Conservation (phyloP, 768 basidiomycete genomes). For the Amylocystis lapponica region DNA sequence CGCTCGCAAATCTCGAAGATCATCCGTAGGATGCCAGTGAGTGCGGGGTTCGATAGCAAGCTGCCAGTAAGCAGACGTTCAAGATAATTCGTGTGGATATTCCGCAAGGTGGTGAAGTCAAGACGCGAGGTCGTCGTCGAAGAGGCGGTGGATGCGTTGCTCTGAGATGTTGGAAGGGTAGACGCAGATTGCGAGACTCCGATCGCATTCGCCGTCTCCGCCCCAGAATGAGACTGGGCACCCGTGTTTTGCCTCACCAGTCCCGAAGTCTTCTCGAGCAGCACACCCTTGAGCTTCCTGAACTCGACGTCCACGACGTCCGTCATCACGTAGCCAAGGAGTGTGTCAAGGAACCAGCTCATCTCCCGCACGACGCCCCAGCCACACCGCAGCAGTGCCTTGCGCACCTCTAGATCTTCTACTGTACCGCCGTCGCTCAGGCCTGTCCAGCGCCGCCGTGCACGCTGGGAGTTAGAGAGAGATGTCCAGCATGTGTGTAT, state of each 20-base stretch:
- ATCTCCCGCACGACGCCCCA: constrained; percentile 88
- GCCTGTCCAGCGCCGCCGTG: constrained; percentile 80
- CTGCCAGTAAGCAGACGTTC: constrained; percentile 76
- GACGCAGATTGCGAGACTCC: constrained; percentile 7
- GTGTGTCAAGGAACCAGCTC: constrained; percentile 86
- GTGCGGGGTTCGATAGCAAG: constrained; percentile 58
- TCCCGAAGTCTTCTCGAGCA: constrained; percentile 25
- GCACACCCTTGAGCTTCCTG: constrained; percentile 55
- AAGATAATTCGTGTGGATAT: constrained; percentile 77
- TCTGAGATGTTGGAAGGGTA: constrained; percentile 20
- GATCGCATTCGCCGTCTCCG: constrained; percentile 1
- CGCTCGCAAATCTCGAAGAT: constrained; percentile 82
- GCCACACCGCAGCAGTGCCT: constrained; percentile 63
- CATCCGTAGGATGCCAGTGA: constrained; percentile 58
- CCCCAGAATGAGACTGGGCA: constrained; percentile 7
- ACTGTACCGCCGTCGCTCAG: constrained; percentile 79
- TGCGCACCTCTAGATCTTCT: constrained; percentile 62
- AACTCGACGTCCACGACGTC: constrained; percentile 89
- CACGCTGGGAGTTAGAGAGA: constrained; percentile 80
- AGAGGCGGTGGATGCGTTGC: constrained; percentile 18
- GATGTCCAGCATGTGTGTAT: constrained; percentile 82
- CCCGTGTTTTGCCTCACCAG: constrained; percentile 15
- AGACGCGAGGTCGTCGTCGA: constrained; percentile 37
- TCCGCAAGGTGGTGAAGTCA: constrained; percentile 83
- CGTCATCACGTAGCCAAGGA: constrained; percentile 82